phyloP scores from a whole-genome alignment of 352 stramenopile genomes.

The Achlya hypogyna region DNA sequence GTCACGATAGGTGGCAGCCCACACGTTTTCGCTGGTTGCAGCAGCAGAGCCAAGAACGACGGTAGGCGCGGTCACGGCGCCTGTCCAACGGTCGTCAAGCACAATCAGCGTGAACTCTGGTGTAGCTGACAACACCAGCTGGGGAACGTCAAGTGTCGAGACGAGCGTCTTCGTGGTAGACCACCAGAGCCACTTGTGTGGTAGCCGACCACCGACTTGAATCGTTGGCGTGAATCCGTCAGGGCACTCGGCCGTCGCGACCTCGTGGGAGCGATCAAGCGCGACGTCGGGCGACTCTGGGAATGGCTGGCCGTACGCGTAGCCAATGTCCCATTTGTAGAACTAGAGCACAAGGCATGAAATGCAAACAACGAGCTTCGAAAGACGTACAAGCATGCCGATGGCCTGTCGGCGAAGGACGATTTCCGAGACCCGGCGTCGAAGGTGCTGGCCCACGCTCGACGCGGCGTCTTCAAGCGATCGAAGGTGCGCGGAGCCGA shows the following conservation, averaged over 20 bases:
- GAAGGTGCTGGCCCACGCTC: constrained; percentile 48
- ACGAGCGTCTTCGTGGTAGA: constrained; percentile 19
- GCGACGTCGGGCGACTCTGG: constrained; percentile 25
- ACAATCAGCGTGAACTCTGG: constrained; percentile 37
- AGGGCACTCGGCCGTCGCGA: constrained; percentile 8
- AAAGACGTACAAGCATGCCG: constrained; percentile 41
- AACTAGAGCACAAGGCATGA: constrained; percentile 26
- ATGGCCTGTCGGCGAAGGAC: constrained; percentile 43
- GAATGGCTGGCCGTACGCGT: constrained; percentile 46
- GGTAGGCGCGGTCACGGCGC: constrained; percentile 22
- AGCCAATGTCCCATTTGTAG: constrained; percentile 81
- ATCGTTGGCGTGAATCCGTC: constrained; percentile 24
- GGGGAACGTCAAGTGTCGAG: constrained; percentile 43
- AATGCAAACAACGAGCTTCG: neutral
- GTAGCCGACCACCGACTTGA: constrained; percentile 45
- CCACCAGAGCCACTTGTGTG: constrained; percentile 48
- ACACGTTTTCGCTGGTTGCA: constrained; percentile 25
- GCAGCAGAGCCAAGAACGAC: constrained; percentile 28
- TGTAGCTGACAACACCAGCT: neutral
- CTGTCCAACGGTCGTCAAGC: constrained; percentile 34
- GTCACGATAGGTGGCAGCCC: neutral
- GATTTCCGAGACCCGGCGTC: constrained; percentile 45
- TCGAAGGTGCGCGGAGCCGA: constrained; percentile 55
- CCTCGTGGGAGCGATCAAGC: constrained; percentile 44
- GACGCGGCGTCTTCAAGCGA: constrained; percentile 33